Base-by-base conservation (phyloP, 2,329 filamentous ascomycete genomes). In the Beauveria varroae region DNA sequence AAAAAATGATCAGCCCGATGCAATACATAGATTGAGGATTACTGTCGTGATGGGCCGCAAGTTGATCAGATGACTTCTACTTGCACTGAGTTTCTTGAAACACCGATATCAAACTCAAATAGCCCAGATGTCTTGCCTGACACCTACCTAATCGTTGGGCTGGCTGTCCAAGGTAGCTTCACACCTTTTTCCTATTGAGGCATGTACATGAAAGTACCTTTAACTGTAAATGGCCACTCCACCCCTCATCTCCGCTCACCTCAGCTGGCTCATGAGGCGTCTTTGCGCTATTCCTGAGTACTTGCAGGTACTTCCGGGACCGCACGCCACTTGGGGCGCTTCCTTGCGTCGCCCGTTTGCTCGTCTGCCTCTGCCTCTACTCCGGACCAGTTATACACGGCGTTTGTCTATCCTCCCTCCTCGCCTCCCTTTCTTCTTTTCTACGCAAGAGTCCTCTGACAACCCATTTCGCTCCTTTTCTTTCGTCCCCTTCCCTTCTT, bases 181-280 rank as follows among this genome's bases (percentile, higher is more conserved):
- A 37, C 34, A 37, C 34, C 3, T 6, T 5, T 9, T 16, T 2
- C 1, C 34, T 37, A 6, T 37, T 5, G 34, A 37, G 12, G 34
- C 1, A 37, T 37, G 34, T 37, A 37, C 34, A 37, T 5, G 34
- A 16, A 37, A 37, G 34, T 37, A 37, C 34, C 34, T 37, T 34
- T 34, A 4, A 26, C 55, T n/a, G 44, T 30, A 46, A 53, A 43
- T 34, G 46, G 56, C 34, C 34, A 16, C 34, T 16, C 34, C 34
- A 16, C 34, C 34, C 12, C 56, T 37, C 37, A 52, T 59, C 57
- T 59, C 49, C 57, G 49, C 47, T 59, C 47, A 59, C 46, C 57
- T 59, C 47, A 26, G 16, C 51, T 41, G n/a, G 34, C 37, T 12
- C 3, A n/a, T 44, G 22, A 12, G 8, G 43, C 30, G 24, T 24